A percentile compares a stretch with the other conserved stretches of the same genome.
phyloP scores from a whole-genome alignment of 495 filamentous ascomycete genomes.

The Elaphomyces granulatus region DNA sequence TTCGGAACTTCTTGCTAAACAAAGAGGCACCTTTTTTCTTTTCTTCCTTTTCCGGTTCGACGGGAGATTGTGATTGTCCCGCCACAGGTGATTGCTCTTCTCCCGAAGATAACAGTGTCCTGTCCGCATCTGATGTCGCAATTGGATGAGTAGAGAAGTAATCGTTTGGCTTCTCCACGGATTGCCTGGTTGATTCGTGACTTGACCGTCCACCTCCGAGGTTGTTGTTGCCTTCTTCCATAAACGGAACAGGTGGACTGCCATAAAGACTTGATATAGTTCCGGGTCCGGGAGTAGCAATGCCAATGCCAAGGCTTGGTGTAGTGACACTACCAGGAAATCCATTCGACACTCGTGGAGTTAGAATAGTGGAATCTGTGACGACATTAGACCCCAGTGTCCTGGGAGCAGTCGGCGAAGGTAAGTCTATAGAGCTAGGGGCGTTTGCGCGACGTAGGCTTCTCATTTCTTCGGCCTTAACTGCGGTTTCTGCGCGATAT shows the following conservation, averaged over 20 bases:
- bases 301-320: slow-evolving; percentile 61
- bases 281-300: slow-evolving; percentile 51
- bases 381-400: slow-evolving; percentile 33
- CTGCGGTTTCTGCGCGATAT: slow-evolving; percentile 51
- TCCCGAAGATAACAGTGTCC: slow-evolving; percentile 30
- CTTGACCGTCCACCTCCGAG: slow-evolving; percentile 24
- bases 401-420: slow-evolving; percentile 27
- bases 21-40: slow-evolving; percentile 56
- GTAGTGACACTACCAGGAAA: slow-evolving; percentile 42
- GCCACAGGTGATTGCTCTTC: slow-evolving; percentile 33
- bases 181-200: slow-evolving; percentile 31
- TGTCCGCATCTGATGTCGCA: slow-evolving; percentile 19
- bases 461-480: slow-evolving; percentile 41
- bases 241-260: slow-evolving; percentile 30
- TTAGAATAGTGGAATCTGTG: slow-evolving; percentile 39
- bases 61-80: slow-evolving; percentile 41
- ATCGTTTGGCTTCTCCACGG: slow-evolving; percentile 40
- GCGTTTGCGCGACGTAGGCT: slow-evolving; percentile 39
- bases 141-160: slow-evolving; percentile 45
- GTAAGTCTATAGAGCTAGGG: slow-evolving; percentile 54
- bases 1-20: slow-evolving; percentile 78
- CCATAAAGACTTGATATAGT: no score
- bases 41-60: slow-evolving; percentile 55
- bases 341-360: slow-evolving; percentile 51
- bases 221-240: slow-evolving; percentile 35